Base-by-base conservation (phyloP, 179 eudicot genomes). In the Gypsophila paniculata region DNA sequence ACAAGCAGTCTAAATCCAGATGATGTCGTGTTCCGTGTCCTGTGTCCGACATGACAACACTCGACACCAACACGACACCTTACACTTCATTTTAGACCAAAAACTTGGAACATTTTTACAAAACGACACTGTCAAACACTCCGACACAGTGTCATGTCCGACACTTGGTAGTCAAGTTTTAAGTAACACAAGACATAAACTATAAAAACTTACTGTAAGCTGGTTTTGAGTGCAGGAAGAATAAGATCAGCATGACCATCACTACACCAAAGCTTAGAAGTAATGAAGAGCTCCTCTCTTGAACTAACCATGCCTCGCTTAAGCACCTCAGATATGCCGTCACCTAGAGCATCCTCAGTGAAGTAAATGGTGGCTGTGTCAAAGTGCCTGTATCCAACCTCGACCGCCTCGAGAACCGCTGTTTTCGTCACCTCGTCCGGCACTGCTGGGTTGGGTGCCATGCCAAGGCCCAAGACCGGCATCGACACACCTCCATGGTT, bases 261-360 rank as follows among this genome's bases (percentile, higher is more conserved):
- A 65, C 78, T 74, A 36, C 66, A 64, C 86, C 86, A 83, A 4
- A 83, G 71, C 77, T 83, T 83, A 13, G 86, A 77, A 55, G 84
- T 78, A 54, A 83, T 70, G 13, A 83, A 78, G 17, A 83, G 65
- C 58, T 83, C 86, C 34, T 80, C 84, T 17, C 86, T 76, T 0
- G 84, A 77, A 19, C 72, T 55, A 61, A 83, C 68, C 74, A 83
- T 64, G 13, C 84, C 80, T 22, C 48, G 69, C 0, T 32, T 15
- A 15, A 80, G 69, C 65, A 79, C 82, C 62, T 83, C 82, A 46
- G 61, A 21, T 22, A 83, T 68, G 8, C 82, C 86, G 32, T 83
- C 80, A 21, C 86, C 84, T 42, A 83, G 73, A 26, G 83, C 82
- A 36, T 69, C n/a, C 68, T 80, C 83, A 42, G 82, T 75, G 15